Evolutionary conservation across 768 basidiomycete species (phyloP), one percentile per base, ranked within the genome.

Genomic region (Tricholoma sp.): DNA sequence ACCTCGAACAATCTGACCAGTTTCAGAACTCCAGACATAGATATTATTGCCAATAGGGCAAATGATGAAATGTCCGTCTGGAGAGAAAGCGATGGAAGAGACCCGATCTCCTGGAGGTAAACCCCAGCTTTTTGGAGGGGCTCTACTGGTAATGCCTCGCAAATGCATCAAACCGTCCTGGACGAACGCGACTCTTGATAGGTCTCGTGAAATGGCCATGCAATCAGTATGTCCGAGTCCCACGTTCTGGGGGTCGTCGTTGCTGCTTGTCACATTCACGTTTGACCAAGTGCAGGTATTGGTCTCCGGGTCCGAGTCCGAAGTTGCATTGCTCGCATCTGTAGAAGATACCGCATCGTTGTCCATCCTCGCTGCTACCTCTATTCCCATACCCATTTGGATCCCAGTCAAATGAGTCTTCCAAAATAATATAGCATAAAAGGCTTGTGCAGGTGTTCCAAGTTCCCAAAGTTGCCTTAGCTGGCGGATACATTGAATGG

Each of bases 401-500:
- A 41, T n/a, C 2, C 12, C 18, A 9, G 39, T 12, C 16, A 41
- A 6, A 41, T 41, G 39, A 41, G 3, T 16, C 8, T 43, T 3
- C 56, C 29, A 12, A 45, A 50, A 29, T 16, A 16, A 18, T 49
- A n/a, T 10, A 10, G 35, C 14, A 37, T 50, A 21, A 32, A 14
- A 49, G 39, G 2, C 18, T 41, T 41, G n/a, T 19, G 12, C 18
- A 18, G 39, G 39, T 18, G 6, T 41, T 41, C 12, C n/a, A 19
- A n/a, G n/a, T 18, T 41, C 7, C 39, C 39, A 41, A 41, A n/a
- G n/a, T 18, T 45, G 43, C 21, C 21, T 45, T n/a, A 62, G 11
- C 18, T 53, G 56, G 7, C 27, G 22, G 24, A 62, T 56, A 41
- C 61, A 62, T 24, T 55, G 55, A 8, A 52, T 12, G 32, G 22